Percentiles rank a stretch among this genome's conserved stretches.
Evolutionary conservation across 2,329 filamentous ascomycete species (phyloP).

Genomic region (Ascochyta viciae-villosae): DNA sequence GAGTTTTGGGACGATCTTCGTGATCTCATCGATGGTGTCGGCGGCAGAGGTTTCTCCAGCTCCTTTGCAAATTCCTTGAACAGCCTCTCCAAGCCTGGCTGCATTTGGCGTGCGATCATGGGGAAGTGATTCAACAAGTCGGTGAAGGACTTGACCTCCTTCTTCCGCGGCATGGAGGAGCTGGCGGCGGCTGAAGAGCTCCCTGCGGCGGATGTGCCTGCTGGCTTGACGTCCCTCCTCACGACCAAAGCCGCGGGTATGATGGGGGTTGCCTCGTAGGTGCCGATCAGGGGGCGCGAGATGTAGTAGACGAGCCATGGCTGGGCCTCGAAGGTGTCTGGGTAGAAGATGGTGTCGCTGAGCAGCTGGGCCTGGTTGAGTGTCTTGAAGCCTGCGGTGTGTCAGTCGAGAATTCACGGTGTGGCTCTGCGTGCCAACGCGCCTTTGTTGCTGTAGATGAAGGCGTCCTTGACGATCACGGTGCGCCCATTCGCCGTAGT

Average conservation of each 20-base stretch:
- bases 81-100: slow-evolving; percentile 84
- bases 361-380: slow-evolving; percentile 88
- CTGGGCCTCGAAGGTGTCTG: slow-evolving; percentile 84
- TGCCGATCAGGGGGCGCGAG: slow-evolving; percentile 83
- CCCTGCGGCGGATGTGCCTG: slow-evolving; percentile 12
- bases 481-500: slow-evolving; percentile 91
- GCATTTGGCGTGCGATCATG: slow-evolving; percentile 96
- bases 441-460: slow-evolving; percentile 97
- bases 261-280: slow-evolving; percentile 78
- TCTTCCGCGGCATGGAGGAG: slow-evolving; percentile 70
- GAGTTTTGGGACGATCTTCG: slow-evolving; percentile 43
- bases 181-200: slow-evolving; percentile 35
- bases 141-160: slow-evolving; percentile 88
- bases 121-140: slow-evolving; percentile 92
- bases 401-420: slow-evolving; percentile 18
- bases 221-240: slow-evolving; percentile 26
- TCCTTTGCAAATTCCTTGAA: slow-evolving; percentile 89
- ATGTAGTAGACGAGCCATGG: slow-evolving; percentile 99
- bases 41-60: slow-evolving; percentile 83
- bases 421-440: slow-evolving; percentile 16
- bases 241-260: slow-evolving; percentile 61
- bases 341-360: slow-evolving; percentile 84
- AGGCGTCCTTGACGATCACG: slow-evolving; percentile 91
- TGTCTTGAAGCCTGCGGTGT: slow-evolving; percentile 78
- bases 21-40: slow-evolving; percentile 63